Percentiles rank a stretch among this genome's conserved stretches.
Conservation (phyloP, 768 basidiomycete species). For the Trametes maxima region DNA sequence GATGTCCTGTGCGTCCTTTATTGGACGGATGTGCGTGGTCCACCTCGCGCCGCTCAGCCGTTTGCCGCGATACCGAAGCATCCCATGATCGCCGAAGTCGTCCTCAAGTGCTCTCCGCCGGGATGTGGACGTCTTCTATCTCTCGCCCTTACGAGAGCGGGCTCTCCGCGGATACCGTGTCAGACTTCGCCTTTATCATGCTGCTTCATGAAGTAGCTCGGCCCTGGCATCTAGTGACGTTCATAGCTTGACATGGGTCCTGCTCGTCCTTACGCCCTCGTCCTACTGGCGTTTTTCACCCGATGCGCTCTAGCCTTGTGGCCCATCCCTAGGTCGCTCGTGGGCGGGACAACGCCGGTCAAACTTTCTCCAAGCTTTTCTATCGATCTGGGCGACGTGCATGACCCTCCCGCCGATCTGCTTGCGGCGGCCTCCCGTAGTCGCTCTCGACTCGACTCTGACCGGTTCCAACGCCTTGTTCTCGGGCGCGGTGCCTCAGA, state of each 20-base stretch:
- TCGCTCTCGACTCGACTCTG: slow-evolving; percentile 35
- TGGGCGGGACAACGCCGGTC: slow-evolving; percentile 29
- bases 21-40: too few species aligned
- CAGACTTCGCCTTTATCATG: too few species aligned
- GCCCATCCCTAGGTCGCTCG: slow-evolving; percentile 34
- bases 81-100: too few species aligned
- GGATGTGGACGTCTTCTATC: too few species aligned
- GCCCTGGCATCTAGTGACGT: too few species aligned
- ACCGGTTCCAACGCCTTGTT: slow-evolving; percentile 43
- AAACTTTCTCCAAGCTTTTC: slow-evolving; percentile 49
- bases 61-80: too few species aligned
- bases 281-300: background rate
- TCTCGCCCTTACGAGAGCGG: too few species aligned
- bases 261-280: background rate
- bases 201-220: too few species aligned
- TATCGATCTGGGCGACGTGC: slow-evolving; percentile 41
- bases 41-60: too few species aligned
- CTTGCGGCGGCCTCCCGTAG: slow-evolving; percentile 37
- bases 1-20: too few species aligned
- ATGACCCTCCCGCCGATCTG: slow-evolving; percentile 41
- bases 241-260: background rate
- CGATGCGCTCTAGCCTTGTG: slow-evolving; percentile 24
- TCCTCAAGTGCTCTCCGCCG: too few species aligned
- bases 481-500: slow-evolving; percentile 43
- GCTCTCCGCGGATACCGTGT: too few species aligned